Evolutionary conservation across 192 early-diverging fungal genomes (phyloP).

Genomic region (Podila horticola): DNA sequence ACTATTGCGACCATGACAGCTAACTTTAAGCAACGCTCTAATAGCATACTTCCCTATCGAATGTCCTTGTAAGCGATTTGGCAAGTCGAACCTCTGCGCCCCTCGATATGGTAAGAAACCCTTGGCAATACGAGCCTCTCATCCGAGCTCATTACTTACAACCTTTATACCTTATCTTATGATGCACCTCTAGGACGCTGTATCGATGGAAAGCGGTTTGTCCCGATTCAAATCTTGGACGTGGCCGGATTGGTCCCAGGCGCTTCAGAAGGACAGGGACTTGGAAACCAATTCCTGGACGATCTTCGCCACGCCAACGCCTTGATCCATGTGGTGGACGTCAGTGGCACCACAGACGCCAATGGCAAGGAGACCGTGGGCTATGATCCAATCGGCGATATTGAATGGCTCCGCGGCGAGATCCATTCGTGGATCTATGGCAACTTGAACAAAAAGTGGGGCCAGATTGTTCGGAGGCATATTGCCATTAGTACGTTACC

Average conservation of each 20-base stretch:
- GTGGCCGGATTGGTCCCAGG: constrained; percentile 89
- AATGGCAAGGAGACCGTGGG: constrained; percentile 80
- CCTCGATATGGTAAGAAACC: constrained; percentile 72
- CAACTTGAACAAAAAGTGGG: constrained; percentile 78
- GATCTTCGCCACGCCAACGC: constrained; percentile 82
- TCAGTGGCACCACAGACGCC: constrained; percentile 84
- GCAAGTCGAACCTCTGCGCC: constrained; percentile 64
- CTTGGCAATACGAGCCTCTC: too few relatives aligned
- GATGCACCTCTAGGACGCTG: constrained; percentile 61
- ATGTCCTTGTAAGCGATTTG: constrained; percentile 74
- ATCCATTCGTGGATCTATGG: constrained; percentile 81
- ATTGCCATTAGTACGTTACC: constrained; percentile 56
- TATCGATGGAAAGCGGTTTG: constrained; percentile 66
- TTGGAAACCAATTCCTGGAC: constrained; percentile 86
- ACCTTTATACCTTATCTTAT: too few relatives aligned
- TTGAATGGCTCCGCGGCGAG: constrained; percentile 82
- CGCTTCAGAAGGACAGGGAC: constrained; percentile 75
- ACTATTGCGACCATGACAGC: neutral
- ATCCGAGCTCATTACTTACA: neutral
- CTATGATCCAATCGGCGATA: constrained; percentile 86
- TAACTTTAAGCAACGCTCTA: neutral
- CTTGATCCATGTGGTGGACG: constrained; percentile 88
- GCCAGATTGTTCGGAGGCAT: constrained; percentile 73
- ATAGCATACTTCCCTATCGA: constrained; percentile 72
- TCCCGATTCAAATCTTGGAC: constrained; percentile 81